Evolutionary conservation across 176 grass and related monocot species (phyloP).

Genomic region (Panicum miliaceum): DNA sequence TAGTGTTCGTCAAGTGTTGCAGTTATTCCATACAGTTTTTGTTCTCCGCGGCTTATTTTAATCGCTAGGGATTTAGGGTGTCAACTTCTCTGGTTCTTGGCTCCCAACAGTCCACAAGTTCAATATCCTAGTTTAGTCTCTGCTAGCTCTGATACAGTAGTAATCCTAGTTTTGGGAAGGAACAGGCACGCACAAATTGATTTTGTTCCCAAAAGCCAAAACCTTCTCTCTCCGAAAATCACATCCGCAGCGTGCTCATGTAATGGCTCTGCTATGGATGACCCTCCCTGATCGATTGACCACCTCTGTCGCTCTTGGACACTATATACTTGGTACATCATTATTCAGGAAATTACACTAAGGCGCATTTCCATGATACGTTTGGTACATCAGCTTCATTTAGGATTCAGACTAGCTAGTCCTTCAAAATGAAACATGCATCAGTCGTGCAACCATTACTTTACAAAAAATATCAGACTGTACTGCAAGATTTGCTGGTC

Average conservation of each 20-base stretch:
- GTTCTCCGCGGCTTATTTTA: neutral
- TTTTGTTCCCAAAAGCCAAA: neutral
- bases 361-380: neutral
- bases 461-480: neutral
- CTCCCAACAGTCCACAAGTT: neutral
- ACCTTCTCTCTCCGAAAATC: neutral
- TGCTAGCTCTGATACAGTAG: no score
- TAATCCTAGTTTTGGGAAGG: neutral
- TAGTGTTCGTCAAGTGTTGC: conserved; percentile 22
- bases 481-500: neutral
- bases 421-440: conserved; percentile 3
- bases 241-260: neutral
- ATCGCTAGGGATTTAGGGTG: neutral
- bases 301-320: neutral
- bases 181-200: neutral
- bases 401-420: neutral
- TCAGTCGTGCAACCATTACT: neutral
- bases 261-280: conserved; percentile 1
- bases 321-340: neutral
- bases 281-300: neutral
- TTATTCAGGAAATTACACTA: neutral
- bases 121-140: no score
- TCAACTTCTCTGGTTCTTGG: neutral
- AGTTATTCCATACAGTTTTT: conserved; percentile 13
- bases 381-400: neutral